These are phyloP conservation scores for Leccinum glutinopallens DNA, from an alignment of 1,284 basidiomycete genomes.

Conservation along the genomic window DNA sequence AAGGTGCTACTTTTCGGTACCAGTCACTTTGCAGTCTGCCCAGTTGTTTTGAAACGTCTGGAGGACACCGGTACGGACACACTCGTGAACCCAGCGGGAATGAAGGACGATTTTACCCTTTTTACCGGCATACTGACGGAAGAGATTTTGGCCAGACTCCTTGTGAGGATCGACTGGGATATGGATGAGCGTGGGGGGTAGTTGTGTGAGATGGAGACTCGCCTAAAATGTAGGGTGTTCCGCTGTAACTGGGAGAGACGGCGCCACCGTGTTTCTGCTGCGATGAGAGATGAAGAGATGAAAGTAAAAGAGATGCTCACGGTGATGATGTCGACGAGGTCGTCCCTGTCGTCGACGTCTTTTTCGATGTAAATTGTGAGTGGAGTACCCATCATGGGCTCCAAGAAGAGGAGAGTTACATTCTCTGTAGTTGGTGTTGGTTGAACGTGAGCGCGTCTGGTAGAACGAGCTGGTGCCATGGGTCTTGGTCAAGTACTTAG, in stretches of 20 bases:
- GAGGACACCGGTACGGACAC: slow-evolving; percentile 62
- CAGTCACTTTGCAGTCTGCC: slow-evolving; percentile 77
- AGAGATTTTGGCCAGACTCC: slow-evolving; percentile 77
- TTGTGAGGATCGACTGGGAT: slow-evolving; percentile 59
- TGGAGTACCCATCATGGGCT: slow-evolving; percentile 76
- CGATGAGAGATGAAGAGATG: slow-evolving; percentile 12
- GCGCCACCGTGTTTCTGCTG: slow-evolving; percentile 69
- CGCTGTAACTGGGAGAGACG: slow-evolving; percentile 71
- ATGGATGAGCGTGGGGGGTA: slow-evolving; percentile 17
- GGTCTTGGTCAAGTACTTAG: slow-evolving; percentile 52
- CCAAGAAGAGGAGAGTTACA: slow-evolving; percentile 59
- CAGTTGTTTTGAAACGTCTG: slow-evolving; percentile 75
- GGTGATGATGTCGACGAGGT: slow-evolving; percentile 60
- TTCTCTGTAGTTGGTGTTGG: slow-evolving; percentile 31
- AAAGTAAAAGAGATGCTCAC: slow-evolving; percentile 41
- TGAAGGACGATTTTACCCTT: slow-evolving; percentile 75
- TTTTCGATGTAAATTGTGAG: slow-evolving; percentile 77
- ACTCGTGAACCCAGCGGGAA: slow-evolving; percentile 72
- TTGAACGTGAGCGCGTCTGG: slow-evolving; percentile 46
- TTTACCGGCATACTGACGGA: slow-evolving; percentile 72
- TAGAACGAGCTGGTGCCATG: slow-evolving; percentile 73
- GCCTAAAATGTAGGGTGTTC: slow-evolving; percentile 77
- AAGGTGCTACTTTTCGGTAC: slow-evolving; percentile 63
- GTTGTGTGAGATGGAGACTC: slow-evolving; percentile 30
- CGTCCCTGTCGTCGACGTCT: slow-evolving; percentile 69